phyloP scores from a whole-genome alignment of 352 stramenopile genomes.

The Pythium periplocum region DNA sequence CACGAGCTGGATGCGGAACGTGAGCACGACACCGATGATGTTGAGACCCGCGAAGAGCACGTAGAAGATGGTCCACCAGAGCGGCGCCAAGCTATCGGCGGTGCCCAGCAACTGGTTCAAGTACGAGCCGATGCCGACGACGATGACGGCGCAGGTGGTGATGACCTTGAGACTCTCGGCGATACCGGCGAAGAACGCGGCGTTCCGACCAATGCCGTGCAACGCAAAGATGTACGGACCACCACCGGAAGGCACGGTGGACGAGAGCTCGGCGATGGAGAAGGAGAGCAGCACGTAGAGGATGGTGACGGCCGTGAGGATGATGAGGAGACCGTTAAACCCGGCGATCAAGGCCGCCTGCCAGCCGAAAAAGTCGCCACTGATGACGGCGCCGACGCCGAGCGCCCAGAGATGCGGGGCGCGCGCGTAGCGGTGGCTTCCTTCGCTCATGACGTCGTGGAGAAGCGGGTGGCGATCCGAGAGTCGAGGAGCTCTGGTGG shows the following conservation, averaged over 20 bases:
- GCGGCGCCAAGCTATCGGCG: slow-evolving; percentile 23
- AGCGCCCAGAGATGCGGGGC: slow-evolving; percentile 63
- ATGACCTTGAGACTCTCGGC: slow-evolving; percentile 67
- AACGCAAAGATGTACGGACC: slow-evolving; percentile 67
- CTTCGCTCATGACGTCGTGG: slow-evolving; percentile 10
- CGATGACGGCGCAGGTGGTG: slow-evolving; percentile 36
- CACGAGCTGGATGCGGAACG: slow-evolving; percentile 58
- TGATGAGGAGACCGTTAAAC: slow-evolving; percentile 57
- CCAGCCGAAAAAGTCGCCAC: slow-evolving; percentile 71
- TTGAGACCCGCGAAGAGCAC: slow-evolving; percentile 59
- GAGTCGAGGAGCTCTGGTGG: slow-evolving; percentile 3
- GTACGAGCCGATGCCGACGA: slow-evolving; percentile 54
- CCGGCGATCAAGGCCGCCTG: slow-evolving; percentile 55
- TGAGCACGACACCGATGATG: slow-evolving; percentile 47
- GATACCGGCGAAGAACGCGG: slow-evolving; percentile 56
- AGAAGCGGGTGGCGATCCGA: neutral
- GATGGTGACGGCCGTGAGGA: slow-evolving; percentile 52
- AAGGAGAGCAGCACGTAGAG: slow-evolving; percentile 69
- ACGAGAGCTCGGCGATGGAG: slow-evolving; percentile 68
- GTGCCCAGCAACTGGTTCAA: slow-evolving; percentile 47
- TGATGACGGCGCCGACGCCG: slow-evolving; percentile 60
- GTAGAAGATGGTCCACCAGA: slow-evolving; percentile 59
- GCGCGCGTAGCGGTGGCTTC: slow-evolving; percentile 48
- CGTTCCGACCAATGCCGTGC: slow-evolving; percentile 41
- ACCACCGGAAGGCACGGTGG: slow-evolving; percentile 46